phyloP scores from a whole-genome alignment of 2,329 filamentous ascomycete genomes.

The Plectosphaerella sp. region DNA sequence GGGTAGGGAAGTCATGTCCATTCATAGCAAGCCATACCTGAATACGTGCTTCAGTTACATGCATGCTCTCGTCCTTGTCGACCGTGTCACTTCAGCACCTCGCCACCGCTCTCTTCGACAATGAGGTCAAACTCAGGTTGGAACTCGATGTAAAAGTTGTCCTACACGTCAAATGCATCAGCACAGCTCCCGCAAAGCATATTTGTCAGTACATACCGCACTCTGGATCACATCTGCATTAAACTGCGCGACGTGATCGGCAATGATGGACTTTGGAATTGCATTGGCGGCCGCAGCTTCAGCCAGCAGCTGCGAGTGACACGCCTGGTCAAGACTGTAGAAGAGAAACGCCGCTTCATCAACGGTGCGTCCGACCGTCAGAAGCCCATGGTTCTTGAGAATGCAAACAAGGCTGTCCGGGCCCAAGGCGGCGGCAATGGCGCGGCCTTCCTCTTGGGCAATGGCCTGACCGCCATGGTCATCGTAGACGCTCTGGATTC shows the following conservation, averaged over 20 bases:
- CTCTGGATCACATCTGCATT: background rate
- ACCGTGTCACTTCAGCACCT: background rate
- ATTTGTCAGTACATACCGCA: background rate
- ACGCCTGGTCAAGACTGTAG: constrained; percentile 60
- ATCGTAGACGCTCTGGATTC: constrained; percentile 35
- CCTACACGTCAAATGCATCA: background rate
- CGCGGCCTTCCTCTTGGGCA: constrained; percentile 42
- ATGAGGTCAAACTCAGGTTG: background rate
- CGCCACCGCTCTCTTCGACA: background rate
- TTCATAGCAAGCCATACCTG: too few species aligned
- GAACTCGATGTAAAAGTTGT: background rate
- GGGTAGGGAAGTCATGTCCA: too few species aligned
- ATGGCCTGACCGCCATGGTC: constrained; percentile 48
- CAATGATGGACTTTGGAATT: constrained; percentile 27
- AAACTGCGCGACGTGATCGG: constrained; percentile 31
- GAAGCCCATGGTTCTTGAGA: constrained; percentile 51
- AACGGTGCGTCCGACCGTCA: constrained; percentile 44
- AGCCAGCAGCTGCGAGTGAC: constrained; percentile 61
- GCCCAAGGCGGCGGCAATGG: constrained; percentile 42
- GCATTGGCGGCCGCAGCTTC: constrained; percentile 48
- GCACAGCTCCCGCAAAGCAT: background rate
- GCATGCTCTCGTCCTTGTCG: too few species aligned
- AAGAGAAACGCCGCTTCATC: constrained; percentile 68
- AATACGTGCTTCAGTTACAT: too few species aligned
- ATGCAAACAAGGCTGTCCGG: constrained; percentile 55